These are phyloP conservation scores for Fusarium dlaminii DNA, from an alignment of 2,329 filamentous ascomycete species.

Conservation along the genomic window DNA sequence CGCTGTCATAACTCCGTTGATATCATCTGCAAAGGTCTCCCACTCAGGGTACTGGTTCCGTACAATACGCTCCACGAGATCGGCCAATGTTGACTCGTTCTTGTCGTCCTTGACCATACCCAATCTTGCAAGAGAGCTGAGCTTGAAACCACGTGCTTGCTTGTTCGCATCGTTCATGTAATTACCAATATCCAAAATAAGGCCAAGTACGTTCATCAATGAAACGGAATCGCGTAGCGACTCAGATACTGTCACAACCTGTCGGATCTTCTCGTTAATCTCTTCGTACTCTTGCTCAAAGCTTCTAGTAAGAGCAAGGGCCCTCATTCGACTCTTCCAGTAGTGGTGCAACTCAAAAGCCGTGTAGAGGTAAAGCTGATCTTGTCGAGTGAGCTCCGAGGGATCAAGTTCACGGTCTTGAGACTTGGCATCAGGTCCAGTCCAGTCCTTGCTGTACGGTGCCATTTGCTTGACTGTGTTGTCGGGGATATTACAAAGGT, in stretches of 20 bases:
- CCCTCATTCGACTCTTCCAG: constrained; percentile 97
- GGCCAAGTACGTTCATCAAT: constrained; percentile 92
- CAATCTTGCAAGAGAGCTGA: constrained; percentile 89
- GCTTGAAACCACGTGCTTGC: constrained; percentile 96
- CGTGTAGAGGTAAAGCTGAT: constrained; percentile 94
- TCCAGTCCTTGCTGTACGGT: constrained; percentile 97
- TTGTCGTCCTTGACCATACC: constrained; percentile 99
- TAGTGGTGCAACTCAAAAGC: constrained; percentile 96
- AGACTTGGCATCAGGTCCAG: constrained; percentile 81
- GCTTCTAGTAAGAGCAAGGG: constrained; percentile 82
- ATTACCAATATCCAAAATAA: constrained; percentile 98
- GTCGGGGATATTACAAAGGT: constrained; percentile 91
- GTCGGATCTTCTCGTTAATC: constrained; percentile 82
- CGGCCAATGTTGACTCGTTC: constrained; percentile 95
- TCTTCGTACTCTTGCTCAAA: constrained; percentile 93
- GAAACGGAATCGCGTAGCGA: constrained; percentile 90
- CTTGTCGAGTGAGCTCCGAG: constrained; percentile 86
- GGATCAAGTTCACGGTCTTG: constrained; percentile 88
- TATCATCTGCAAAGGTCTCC: constrained; percentile 89
- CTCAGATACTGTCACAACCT: constrained; percentile 89
- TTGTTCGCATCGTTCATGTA: constrained; percentile 99
- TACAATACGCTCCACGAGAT: constrained; percentile 95
- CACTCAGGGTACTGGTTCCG: constrained; percentile 96
- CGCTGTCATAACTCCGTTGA: constrained; percentile 76
- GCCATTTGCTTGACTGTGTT: constrained; percentile 92